Base-by-base conservation (phyloP, 2,329 filamentous ascomycete genomes). In the Sporothrix brasiliensis region DNA sequence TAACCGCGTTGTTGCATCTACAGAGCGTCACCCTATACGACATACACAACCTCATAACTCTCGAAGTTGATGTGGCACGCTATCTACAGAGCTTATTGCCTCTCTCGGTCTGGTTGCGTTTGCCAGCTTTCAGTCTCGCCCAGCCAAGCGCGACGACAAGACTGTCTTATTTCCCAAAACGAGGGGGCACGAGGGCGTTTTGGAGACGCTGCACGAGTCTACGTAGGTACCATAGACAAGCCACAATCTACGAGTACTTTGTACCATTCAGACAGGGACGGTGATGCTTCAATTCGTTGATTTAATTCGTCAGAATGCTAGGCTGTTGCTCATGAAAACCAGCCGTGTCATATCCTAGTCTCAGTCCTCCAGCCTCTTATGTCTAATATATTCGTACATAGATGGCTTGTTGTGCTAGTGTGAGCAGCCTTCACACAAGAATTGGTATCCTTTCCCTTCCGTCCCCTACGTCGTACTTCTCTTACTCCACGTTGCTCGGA, bases 401-500 rank as follows among this genome's bases (percentile, higher is more conserved):
- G 61, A 47, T 63, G 58, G 39, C 58, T 14, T 44, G 41, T 63
- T 63, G 27, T 63, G 21, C 39, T 27, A 24, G n/a, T 47, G 24
- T 27, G 13, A 21, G 9, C 21, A 47, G n/a, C 47, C 39, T 47
- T 47, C 24, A 27, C 27, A 44, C 53, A 39, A 16, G 54, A 7
- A 4, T 3, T 41, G 58, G 58, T 47, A 27, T 65, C 11, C 53
- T 19, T 30, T 19, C 19, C 14, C 27, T 41, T 5, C 16, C 56
- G 7, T 63, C 41, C 72, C 50, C 53, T 27, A 71, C 24, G 2
- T 24, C 24, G 24, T 24, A 24, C 52, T 58, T 72, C 53, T 68
- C 71, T 78, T 79, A 89, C 24, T 84, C 80, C 79, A 90, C 89
- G 79, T 93, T 93, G 81, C 90, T 92, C 24, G 89, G 89, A 79